Percentiles rank a stretch among this genome's conserved stretches.
Evolutionary conservation across 305 asterid species (phyloP).

Genomic region (Fraxinus ornus): DNA sequence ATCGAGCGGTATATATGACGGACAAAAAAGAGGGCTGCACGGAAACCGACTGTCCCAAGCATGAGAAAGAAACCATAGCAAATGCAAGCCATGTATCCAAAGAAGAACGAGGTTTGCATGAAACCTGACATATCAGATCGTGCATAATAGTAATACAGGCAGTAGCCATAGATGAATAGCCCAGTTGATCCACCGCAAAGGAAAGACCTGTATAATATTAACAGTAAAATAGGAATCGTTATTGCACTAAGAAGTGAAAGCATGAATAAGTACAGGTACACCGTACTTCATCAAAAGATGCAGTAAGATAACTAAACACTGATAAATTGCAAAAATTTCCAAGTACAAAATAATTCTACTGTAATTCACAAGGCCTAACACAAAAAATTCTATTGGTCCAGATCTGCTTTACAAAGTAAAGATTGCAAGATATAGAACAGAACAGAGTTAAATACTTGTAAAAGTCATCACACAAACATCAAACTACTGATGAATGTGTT

Average conservation of each 20-base stretch:
- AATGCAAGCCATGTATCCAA: conserved; percentile 75
- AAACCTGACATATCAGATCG: conserved; percentile 80
- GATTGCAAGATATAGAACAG: neutral
- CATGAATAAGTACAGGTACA: neutral
- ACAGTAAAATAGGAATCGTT: neutral
- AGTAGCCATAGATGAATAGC: conserved; percentile 64
- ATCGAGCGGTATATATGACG: conserved; percentile 69
- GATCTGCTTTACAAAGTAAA: neutral
- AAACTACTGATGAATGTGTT: neutral
- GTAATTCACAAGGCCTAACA: neutral
- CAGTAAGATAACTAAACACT: neutral
- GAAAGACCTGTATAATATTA: conserved; percentile 45
- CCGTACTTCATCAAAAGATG: neutral
- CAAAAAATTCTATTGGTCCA: neutral
- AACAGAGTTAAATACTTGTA: neutral
- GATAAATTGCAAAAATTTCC: neutral
- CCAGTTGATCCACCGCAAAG: conserved; percentile 85
- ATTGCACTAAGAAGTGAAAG: neutral
- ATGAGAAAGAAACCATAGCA: conserved; percentile 79
- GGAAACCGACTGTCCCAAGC: conserved; percentile 80
- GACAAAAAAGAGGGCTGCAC: conserved; percentile 71
- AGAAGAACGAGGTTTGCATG: conserved; percentile 79
- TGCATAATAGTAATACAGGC: conserved; percentile 74
- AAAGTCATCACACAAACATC: neutral
- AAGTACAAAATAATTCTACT: neutral